These are phyloP conservation scores for Lecanicillium sp. DNA, from an alignment of 2,329 filamentous ascomycete genomes.

Conservation along the genomic window DNA sequence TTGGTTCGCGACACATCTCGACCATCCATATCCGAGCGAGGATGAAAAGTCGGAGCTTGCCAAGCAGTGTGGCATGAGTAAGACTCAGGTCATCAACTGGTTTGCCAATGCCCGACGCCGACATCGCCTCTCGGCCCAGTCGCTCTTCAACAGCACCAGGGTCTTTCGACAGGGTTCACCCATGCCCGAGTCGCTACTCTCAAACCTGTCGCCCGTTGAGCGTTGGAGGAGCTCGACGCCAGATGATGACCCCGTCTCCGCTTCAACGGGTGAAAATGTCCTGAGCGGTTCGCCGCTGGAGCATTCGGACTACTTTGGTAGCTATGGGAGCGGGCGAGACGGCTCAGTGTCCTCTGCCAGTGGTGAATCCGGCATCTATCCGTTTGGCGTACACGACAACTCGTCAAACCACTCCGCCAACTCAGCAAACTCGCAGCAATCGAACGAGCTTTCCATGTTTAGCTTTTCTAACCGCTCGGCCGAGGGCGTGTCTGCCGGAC, in stretches of 20 bases:
- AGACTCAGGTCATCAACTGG: constrained; percentile 39
- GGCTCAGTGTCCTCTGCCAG: constrained; percentile 23
- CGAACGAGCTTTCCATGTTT: not conserved
- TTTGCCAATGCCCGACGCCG: constrained; percentile 43
- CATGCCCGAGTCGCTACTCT: constrained; percentile 26
- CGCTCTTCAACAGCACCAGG: constrained; percentile 15
- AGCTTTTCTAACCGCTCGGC: constrained; percentile 9
- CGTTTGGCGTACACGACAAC: constrained; percentile 9
- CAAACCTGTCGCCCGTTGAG: constrained; percentile 37
- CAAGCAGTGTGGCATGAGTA: constrained; percentile 35
- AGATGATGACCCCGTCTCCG: constrained; percentile 33
- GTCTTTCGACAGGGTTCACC: constrained; percentile 32
- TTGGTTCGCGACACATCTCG: constrained; percentile 37
- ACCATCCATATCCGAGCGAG: constrained; percentile 40
- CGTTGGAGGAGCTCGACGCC: constrained; percentile 34
- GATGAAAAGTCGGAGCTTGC: constrained; percentile 33
- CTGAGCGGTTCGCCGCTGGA: constrained; percentile 10
- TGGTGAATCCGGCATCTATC: constrained; percentile 20
- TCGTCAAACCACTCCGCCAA: constrained; percentile 13
- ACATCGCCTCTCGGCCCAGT: constrained; percentile 28
- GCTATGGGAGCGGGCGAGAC: constrained; percentile 13
- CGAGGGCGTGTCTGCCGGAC: constrained; percentile 3
- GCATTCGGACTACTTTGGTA: constrained; percentile 12
- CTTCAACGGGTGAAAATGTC: constrained; percentile 29
- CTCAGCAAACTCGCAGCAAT: constrained; percentile 10